These are phyloP conservation scores for Betula pendula DNA, from an alignment of 306 rosid species.

Conservation along the genomic window DNA sequence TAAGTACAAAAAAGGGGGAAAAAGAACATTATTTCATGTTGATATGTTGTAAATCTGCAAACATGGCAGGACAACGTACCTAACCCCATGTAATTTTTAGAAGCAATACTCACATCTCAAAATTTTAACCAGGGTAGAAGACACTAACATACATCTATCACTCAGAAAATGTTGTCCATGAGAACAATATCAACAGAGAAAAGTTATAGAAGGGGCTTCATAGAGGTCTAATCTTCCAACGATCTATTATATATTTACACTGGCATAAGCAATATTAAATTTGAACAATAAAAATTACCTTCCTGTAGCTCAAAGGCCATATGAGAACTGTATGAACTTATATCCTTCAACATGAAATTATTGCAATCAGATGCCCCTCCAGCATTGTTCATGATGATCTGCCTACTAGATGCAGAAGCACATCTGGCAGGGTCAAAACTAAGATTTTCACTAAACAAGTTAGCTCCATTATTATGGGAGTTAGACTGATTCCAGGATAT, in stretches of 20 bases:
- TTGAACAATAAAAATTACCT: conserved; percentile 38
- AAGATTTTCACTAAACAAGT: conserved; percentile 25
- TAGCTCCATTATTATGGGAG: conserved; percentile 23
- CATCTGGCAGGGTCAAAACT: conserved; percentile 32
- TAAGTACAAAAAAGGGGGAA: neutral
- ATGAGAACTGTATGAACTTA: conserved; percentile 20
- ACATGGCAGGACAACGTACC: neutral
- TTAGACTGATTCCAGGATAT: conserved; percentile 27
- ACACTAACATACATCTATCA: neutral
- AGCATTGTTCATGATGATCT: conserved; percentile 15
- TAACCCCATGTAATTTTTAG: neutral
- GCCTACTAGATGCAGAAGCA: conserved; percentile 35
- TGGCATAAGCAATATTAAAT: neutral
- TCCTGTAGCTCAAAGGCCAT: conserved; percentile 27
- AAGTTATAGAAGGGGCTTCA: neutral
- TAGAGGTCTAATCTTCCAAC: neutral
- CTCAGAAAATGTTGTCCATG: neutral
- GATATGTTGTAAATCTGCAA: neutral
- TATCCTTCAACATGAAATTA: conserved; percentile 31
- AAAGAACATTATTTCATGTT: neutral
- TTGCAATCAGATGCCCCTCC: conserved; percentile 29
- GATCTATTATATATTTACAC: neutral
- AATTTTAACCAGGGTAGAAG: neutral
- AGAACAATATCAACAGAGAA: too few relatives aligned
- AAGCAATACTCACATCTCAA: neutral